Conservation (phyloP, 768 basidiomycete genomes). For the Suillus brevipes region DNA sequence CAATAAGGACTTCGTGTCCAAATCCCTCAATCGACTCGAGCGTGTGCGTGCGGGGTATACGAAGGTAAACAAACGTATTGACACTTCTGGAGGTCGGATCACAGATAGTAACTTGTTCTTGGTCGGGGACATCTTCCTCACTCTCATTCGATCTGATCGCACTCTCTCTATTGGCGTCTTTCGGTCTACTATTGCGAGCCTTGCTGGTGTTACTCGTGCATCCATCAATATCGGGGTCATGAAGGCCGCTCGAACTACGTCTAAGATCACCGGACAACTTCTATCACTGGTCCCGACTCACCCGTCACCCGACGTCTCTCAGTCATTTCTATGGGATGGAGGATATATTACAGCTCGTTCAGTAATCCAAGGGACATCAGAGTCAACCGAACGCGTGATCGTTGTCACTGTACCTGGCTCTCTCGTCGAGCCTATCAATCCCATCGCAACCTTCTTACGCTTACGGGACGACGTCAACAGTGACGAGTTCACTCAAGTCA, state of each 20-base stretch:
- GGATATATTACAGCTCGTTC: not conserved
- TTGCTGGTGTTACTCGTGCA: too few relatives aligned
- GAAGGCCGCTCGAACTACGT: too few relatives aligned
- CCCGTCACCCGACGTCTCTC: not conserved
- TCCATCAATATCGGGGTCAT: not conserved
- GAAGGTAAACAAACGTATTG: not conserved
- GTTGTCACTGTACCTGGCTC: too few relatives aligned
- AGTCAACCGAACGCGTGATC: too few relatives aligned
- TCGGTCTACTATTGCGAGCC: not conserved
- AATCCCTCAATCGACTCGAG: too few relatives aligned
- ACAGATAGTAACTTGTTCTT: not conserved
- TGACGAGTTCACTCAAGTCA: too few relatives aligned
- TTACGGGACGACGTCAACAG: too few relatives aligned
- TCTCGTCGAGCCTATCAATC: too few relatives aligned
- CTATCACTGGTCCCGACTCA: not conserved
- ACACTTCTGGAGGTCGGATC: not conserved
- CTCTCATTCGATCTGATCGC: not conserved
- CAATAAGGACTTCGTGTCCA: too few relatives aligned
- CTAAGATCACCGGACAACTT: not conserved
- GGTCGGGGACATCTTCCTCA: not conserved
- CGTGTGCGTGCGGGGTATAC: too few relatives aligned
- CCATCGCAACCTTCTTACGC: too few relatives aligned
- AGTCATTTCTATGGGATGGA: not conserved
- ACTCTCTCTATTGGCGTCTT: not conserved
- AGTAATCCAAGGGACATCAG: not conserved